Evolutionary conservation across 2,329 filamentous ascomycete genomes (phyloP).

Genomic region (Elsinoe ampelina): DNA sequence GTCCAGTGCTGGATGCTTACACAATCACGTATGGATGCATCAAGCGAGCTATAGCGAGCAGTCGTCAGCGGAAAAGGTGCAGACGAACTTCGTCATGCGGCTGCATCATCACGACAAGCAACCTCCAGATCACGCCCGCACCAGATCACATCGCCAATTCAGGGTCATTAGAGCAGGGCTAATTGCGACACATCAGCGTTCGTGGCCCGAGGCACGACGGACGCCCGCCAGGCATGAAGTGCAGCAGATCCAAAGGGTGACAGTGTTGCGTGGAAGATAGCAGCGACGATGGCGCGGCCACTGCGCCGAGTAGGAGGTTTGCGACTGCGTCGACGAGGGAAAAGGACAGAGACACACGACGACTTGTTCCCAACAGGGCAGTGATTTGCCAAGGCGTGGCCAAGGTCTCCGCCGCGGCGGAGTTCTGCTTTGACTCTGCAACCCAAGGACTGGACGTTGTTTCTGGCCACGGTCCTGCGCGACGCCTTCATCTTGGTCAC

Average conservation of each 20-base stretch:
- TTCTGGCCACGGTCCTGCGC: background rate
- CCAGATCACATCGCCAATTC: background rate
- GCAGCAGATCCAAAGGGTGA: background rate
- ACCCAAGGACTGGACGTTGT: background rate
- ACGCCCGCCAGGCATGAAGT: background rate
- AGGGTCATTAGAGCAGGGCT: conserved; percentile 3
- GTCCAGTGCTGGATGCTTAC: background rate
- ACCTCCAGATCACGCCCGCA: background rate
- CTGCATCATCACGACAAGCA: conserved; percentile 2
- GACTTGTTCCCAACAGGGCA: background rate
- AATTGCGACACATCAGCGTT: background rate
- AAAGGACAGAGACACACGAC: background rate
- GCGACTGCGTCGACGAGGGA: background rate
- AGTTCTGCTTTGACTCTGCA: background rate
- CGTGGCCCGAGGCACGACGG: background rate
- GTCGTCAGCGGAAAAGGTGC: background rate
- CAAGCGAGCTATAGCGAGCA: conserved; percentile 1
- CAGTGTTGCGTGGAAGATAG: background rate
- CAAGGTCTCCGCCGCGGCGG: conserved; percentile 3
- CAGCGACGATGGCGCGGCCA: background rate
- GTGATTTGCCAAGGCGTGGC: background rate
- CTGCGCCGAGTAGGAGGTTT: conserved; percentile 4
- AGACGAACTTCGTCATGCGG: background rate
- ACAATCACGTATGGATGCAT: background rate
- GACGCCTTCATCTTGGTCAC: background rate